Evolutionary conservation across 139 green algal genomes (phyloP), one percentile per base, ranked within the genome.

Genomic region (Tetradesmus lagerheimii): DNA sequence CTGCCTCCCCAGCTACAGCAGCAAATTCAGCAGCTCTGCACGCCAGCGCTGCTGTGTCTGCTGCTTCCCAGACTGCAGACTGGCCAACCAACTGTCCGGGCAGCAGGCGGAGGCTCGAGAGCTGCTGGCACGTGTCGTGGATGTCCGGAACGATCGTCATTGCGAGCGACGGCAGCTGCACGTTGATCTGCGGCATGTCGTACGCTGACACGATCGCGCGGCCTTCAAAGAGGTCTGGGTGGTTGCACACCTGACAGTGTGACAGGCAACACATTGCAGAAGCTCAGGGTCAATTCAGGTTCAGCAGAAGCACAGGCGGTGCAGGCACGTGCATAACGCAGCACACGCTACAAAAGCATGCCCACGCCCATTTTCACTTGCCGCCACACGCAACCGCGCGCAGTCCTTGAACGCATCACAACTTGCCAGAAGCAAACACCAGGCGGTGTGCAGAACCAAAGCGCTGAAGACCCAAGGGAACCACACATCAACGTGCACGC

Each of bases 141-240:
- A 29, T 38, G 2, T 83, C 57, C 8, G 75, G 39, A 4, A 88
- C 38, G 18, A 57, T 53, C 20, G 47, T 67, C 87, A 88, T 83
- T 12, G 76, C 86, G 77, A 86, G 31, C 18, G 90, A 88, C 34
- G 94, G 93, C 86, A 93, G 38, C 57, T 92, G 86, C 23, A 95
- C 6, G 41, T 83, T 83, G 16, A 97, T 38, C 47, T 92, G 88
- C 31, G 95, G 78, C 90, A 96, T 96, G 94, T 99, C 98, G 71
- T 96, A 98, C 6, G 98, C 92, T 4, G 93, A 97, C 5, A 99
- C 92, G 80, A 99, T 99, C 27, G 96, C 87, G 2, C 98, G 94
- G 1, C 95, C 96, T 90, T 99, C 98, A 94, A 99, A 99, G 41
- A 99, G 91, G 93, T 99, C 98, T 12, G 98, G 98, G 91, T 99